Evolutionary conservation across 805 yeast genomes (phyloP).

Genomic region (Lachancea nothofagi): DNA sequence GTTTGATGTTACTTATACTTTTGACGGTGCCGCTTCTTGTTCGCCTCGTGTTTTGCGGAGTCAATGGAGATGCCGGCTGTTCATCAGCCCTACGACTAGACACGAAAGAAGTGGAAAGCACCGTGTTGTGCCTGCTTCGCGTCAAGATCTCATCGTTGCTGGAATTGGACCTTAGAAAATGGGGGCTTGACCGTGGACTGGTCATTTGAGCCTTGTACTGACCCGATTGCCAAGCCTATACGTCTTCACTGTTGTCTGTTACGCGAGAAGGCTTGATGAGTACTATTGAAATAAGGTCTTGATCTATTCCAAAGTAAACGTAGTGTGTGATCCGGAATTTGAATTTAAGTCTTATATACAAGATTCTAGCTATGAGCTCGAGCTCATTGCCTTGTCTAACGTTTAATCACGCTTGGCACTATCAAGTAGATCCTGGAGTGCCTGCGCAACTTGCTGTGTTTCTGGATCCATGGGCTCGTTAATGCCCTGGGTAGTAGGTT

Average conservation of each 20-base stretch:
- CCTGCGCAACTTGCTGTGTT: conserved; percentile 49
- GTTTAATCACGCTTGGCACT: conserved; percentile 32
- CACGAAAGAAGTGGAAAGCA: conserved; percentile 32
- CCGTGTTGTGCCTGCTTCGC: conserved; percentile 21
- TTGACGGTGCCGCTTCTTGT: conserved; percentile 23
- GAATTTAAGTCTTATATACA: conserved; percentile 5
- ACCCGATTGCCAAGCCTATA: conserved; percentile 2
- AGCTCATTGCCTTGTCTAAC: too few species aligned
- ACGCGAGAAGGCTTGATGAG: too few species aligned
- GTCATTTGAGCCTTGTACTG: conserved; percentile 4
- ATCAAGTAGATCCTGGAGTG: conserved; percentile 45
- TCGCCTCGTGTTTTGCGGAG: conserved; percentile 24
- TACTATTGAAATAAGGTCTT: too few species aligned
- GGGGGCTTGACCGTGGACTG: conserved; percentile 10
- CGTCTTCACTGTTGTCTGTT: neutral
- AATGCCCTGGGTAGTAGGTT: conserved; percentile 38
- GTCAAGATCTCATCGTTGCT: conserved; percentile 7
- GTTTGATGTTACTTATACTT: conserved; percentile 18
- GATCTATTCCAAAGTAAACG: too few species aligned
- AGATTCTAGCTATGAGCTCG: neutral
- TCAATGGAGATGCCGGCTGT: conserved; percentile 25
- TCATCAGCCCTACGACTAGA: conserved; percentile 27
- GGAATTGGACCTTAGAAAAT: conserved; percentile 8
- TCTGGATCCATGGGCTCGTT: conserved; percentile 53
- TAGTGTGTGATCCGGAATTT: conserved; percentile 2